phyloP scores from a whole-genome alignment of 2,329 filamentous ascomycete species.

The Botrytis tulipae region DNA sequence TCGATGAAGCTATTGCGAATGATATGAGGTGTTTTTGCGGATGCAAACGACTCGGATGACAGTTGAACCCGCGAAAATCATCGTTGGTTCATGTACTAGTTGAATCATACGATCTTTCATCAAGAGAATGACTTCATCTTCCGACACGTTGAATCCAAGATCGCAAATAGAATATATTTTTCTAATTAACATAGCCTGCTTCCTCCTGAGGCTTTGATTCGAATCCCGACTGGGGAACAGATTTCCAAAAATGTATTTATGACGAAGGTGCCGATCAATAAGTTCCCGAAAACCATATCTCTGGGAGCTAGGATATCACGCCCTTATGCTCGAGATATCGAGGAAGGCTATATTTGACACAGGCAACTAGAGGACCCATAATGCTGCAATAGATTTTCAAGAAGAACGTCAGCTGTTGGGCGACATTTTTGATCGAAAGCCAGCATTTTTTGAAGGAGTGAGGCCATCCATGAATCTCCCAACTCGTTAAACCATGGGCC shows the following conservation, averaged over 20 bases:
- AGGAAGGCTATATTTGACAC: background rate
- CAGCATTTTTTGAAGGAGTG: slow-evolving; percentile 21
- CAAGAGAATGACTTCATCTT: background rate
- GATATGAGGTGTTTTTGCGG: background rate
- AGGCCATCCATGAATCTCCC: slow-evolving; percentile 15
- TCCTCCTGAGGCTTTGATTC: background rate
- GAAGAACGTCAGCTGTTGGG: slow-evolving; percentile 20
- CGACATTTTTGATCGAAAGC: slow-evolving; percentile 21
- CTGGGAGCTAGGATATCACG: too few relatives aligned
- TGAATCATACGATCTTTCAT: background rate
- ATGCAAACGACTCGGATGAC: too few relatives aligned
- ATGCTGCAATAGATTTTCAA: background rate
- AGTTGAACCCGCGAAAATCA: background rate
- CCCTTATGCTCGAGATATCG: background rate
- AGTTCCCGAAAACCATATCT: background rate
- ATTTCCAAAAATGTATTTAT: background rate
- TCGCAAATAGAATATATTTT: too few relatives aligned
- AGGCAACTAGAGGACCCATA: background rate
- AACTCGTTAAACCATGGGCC: slow-evolving; percentile 24
- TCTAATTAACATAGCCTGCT: background rate
- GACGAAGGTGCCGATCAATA: background rate
- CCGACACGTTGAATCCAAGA: background rate
- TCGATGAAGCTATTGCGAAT: background rate
- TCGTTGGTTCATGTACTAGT: background rate
- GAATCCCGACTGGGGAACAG: background rate